Evolutionary conservation across 306 rosid species (phyloP).

Genomic region (Ammopiptanthus mongolicus): DNA sequence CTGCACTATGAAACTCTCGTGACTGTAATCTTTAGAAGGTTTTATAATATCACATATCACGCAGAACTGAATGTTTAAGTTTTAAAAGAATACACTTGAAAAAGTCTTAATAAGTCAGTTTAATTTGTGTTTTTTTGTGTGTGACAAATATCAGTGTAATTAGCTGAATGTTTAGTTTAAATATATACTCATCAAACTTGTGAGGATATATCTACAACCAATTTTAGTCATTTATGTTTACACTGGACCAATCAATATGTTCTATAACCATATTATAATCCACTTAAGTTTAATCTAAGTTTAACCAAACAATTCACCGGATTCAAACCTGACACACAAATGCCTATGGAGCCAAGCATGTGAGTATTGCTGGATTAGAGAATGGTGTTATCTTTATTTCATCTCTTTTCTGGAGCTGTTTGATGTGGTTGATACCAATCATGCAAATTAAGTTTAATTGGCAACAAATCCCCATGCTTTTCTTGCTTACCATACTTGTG

Average conservation of each 20-base stretch:
- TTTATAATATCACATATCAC: background rate
- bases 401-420: slow-evolving; percentile 20
- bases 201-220: slow-evolving; percentile 32
- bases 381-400: slow-evolving; percentile 28
- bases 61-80: background rate
- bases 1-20: background rate
- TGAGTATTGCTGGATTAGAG: slow-evolving; percentile 32
- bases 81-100: slow-evolving; percentile 7
- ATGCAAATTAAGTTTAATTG: slow-evolving; percentile 57
- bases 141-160: too few species aligned
- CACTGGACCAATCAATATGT: slow-evolving; percentile 28
- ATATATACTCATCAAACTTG: slow-evolving; percentile 46
- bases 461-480: slow-evolving; percentile 55
- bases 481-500: slow-evolving; percentile 57
- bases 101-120: background rate
- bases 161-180: slow-evolving; percentile 18
- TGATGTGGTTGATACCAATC: slow-evolving; percentile 35
- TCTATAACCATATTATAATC: slow-evolving; percentile 18
- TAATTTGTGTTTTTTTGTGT: too few species aligned
- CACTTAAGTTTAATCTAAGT: slow-evolving; percentile 45
- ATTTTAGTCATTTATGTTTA: slow-evolving; percentile 19
- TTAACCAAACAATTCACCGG: slow-evolving; percentile 67
- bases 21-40: background rate
- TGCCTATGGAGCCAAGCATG: slow-evolving; percentile 38
- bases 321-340: slow-evolving; percentile 53